These are phyloP conservation scores for Adenanthera pavonina DNA, from an alignment of 306 rosid species.

Conservation along the genomic window DNA sequence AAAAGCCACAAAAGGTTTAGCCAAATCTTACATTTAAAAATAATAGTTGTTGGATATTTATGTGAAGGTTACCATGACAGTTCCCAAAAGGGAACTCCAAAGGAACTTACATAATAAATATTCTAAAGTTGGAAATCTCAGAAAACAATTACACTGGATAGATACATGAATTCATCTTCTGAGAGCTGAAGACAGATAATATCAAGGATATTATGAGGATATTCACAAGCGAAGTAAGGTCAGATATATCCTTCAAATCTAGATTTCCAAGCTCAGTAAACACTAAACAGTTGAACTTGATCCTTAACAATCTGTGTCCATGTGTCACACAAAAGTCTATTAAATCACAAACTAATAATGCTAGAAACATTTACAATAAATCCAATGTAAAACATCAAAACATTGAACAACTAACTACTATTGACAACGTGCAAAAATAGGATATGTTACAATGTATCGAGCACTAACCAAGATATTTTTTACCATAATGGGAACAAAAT, in stretches of 20 bases:
- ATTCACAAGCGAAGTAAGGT: slow-evolving; percentile 54
- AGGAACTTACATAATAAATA: background rate
- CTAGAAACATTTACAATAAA: background rate
- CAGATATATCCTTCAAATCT: slow-evolving; percentile 52
- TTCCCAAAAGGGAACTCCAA: background rate
- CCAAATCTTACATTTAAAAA: no score
- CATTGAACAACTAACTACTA: background rate
- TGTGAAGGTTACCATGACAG: background rate
- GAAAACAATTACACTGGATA: background rate
- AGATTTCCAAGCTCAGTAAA: slow-evolving; percentile 56
- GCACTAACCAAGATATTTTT: background rate
- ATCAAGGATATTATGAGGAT: slow-evolving; percentile 71
- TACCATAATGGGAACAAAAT: background rate
- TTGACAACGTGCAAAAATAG: background rate
- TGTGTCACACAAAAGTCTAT: background rate
- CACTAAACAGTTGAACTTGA: slow-evolving; percentile 53
- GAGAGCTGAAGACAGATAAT: background rate
- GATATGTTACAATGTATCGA: background rate
- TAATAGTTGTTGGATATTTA: no score
- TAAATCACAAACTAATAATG: background rate
- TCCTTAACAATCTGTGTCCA: slow-evolving; percentile 64
- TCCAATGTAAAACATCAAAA: background rate
- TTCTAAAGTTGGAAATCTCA: background rate
- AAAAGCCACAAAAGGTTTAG: no score
- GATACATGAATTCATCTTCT: background rate